Evolutionary conservation across 73 alveolate genomes (phyloP), one percentile per base, ranked within the genome.

Genomic region (Paramecium octaurelia): DNA sequence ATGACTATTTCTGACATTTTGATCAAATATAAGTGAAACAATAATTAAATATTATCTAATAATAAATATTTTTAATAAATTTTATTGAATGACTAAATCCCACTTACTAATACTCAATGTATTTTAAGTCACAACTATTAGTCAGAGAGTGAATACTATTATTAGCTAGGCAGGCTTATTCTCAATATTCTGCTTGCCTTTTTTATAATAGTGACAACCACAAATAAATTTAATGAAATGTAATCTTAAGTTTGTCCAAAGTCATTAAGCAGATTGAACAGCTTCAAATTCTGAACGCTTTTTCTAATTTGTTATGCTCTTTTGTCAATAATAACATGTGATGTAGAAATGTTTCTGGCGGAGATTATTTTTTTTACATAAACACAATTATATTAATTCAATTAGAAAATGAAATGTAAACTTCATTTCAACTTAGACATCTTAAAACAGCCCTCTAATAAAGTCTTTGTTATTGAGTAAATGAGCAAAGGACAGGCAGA

Each of bases 31-130:
- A 64, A 64, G 42, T 64, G 24, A 64, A 64, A 64, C 21, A 64
- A 31, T 27, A 27, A 64, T 64, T 64, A 64, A 54, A 54, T 48
- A 54, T 54, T 18, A 54, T 54, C 31, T n/a, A 54, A 18, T 54
- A n/a, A 54, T 54, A 4, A 54, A 54, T 54, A 54, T n/a, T 54
- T 46, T 54, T 54, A 54, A 54, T 54, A 54, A 54, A 54, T 64
- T 64, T 64, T 64, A 64, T 31, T 64, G 35, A 64, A 64, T 64
- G 84, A 64, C 84, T 64, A 64, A 64, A 64, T 64, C 84, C 84
- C 84, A 64, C 84, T 64, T 64, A 64, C 48, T 24, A 21, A 64
- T 64, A 64, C 48, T 64, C 3, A 64, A 64, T 64, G 46, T 64
- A 64, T 64, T 64, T 64, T 64, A 64, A 64, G 84, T 64, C 84